A percentile compares a stretch with the other conserved stretches of the same genome.
Evolutionary conservation across 768 basidiomycete species (phyloP).

Genomic region (Lentinus tigrinus): DNA sequence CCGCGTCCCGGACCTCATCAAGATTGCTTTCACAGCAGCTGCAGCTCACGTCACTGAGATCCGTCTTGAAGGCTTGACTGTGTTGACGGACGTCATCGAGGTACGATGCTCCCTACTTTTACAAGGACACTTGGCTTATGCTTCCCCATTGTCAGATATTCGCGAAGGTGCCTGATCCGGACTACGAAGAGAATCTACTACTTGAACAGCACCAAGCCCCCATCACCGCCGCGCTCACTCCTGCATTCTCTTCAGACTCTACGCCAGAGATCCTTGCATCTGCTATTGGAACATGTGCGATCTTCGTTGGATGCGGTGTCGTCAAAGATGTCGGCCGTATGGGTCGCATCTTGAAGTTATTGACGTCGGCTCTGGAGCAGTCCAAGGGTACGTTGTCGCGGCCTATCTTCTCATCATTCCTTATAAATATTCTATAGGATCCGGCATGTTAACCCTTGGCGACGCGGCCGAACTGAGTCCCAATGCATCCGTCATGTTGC

Average conservation of each 20-base stretch:
- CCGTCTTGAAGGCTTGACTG: conserved; percentile 83
- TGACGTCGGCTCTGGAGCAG: conserved; percentile 86
- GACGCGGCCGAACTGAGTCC: conserved; percentile 85
- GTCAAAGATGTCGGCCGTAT: conserved; percentile 88
- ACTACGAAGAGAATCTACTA: conserved; percentile 84
- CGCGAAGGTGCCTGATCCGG: conserved; percentile 82
- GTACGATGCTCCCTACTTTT: conserved; percentile 39
- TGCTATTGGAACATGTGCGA: conserved; percentile 89
- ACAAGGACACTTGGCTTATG: not conserved
- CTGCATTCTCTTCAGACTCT: conserved; percentile 93
- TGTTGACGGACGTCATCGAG: conserved; percentile 90
- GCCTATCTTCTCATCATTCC: not conserved
- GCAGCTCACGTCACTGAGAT: conserved; percentile 97
- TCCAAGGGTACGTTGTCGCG: conserved; percentile 67
- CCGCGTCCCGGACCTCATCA: conserved; percentile 89
- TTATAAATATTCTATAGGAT: conserved; percentile 45
- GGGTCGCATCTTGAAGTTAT: conserved; percentile 89
- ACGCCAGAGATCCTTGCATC: conserved; percentile 93
- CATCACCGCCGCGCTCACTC: conserved; percentile 94
- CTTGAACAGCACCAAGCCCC: conserved; percentile 98
- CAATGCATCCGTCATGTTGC: conserved; percentile 92
- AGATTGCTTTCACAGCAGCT: conserved; percentile 97
- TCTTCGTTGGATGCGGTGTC: conserved; percentile 93
- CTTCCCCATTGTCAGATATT: conserved; percentile 60
- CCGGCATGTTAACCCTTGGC: conserved; percentile 82